Conservation (phyloP, 2,329 filamentous ascomycete species). For the Colletotrichum nymphaeae region DNA sequence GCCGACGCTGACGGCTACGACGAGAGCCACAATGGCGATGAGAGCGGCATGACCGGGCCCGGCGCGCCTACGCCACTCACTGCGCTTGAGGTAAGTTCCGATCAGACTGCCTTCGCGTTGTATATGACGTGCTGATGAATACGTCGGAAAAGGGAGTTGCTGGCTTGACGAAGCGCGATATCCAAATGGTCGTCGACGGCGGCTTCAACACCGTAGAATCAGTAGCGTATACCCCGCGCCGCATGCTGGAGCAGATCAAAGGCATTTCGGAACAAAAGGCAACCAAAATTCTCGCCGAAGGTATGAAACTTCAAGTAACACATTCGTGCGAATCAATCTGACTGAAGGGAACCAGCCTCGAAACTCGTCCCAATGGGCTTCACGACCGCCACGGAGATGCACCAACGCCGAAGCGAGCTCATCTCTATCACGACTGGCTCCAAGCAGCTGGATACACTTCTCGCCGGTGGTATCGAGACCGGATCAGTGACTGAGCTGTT, state of each 20-base stretch:
- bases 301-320: conserved; percentile 56
- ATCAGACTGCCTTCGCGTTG: background rate
- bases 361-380: conserved; percentile 99
- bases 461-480: conserved; percentile 95
- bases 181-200: conserved; percentile 90
- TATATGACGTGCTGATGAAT: background rate
- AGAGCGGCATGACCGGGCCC: conserved; percentile 80
- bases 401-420: conserved; percentile 93
- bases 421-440: conserved; percentile 99
- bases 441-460: conserved; percentile 94
- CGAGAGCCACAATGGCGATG: conserved; percentile 73
- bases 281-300: conserved; percentile 88
- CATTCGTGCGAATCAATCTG: conserved; percentile 25
- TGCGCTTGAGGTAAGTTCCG: conserved; percentile 79
- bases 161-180: conserved; percentile 93
- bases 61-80: conserved; percentile 92
- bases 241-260: conserved; percentile 93
- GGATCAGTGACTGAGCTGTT: conserved; percentile 99
- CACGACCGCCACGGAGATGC: conserved; percentile 99
- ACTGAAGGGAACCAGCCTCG: conserved; percentile 68
- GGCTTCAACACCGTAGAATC: conserved; percentile 97
- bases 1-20: conserved; percentile 72
- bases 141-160: conserved; percentile 74
- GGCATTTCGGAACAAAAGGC: conserved; percentile 98
- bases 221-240: conserved; percentile 89